A percentile compares a stretch with the other conserved stretches of the same genome.
Conservation (phyloP, 1,139 yeast species). For the Pichia sp. region DNA sequence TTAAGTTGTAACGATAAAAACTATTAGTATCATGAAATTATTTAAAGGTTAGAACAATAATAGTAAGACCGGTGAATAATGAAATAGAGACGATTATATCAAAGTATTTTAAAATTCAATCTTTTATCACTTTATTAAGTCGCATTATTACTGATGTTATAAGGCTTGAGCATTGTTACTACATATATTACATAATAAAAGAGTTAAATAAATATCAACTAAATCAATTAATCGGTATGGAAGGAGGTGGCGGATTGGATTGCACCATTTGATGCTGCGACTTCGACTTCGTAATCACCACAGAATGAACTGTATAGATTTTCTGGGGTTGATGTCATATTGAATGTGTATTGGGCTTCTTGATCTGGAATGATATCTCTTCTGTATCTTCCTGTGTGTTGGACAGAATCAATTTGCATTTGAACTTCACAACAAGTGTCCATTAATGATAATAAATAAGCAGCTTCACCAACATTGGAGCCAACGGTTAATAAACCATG, state of each 20-base stretch:
- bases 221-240: conserved; percentile 5
- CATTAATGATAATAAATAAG: conserved; percentile 60
- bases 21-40: too few relatives aligned
- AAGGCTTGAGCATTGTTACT: too few relatives aligned
- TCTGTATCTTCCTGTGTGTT: conserved; percentile 26
- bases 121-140: too few relatives aligned
- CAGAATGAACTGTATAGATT: conserved; percentile 9
- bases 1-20: too few relatives aligned
- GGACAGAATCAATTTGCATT: conserved; percentile 55
- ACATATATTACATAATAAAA: too few relatives aligned
- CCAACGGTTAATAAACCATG: conserved; percentile 83
- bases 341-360: conserved; percentile 8
- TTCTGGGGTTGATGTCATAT: conserved; percentile 5
- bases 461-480: conserved; percentile 78
- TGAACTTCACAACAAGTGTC: conserved; percentile 70
- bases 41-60: too few relatives aligned
- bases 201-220: too few relatives aligned
- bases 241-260: conserved; percentile 3
- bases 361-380: conserved; percentile 31
- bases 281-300: conserved; percentile 10
- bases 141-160: too few relatives aligned
- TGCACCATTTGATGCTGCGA: conserved; percentile 3
- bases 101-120: too few relatives aligned
- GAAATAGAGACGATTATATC: too few relatives aligned
- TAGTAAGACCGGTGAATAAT: too few relatives aligned